phyloP scores from a whole-genome alignment of 192 early-diverging fungal species.

The Linnemannia elongata region DNA sequence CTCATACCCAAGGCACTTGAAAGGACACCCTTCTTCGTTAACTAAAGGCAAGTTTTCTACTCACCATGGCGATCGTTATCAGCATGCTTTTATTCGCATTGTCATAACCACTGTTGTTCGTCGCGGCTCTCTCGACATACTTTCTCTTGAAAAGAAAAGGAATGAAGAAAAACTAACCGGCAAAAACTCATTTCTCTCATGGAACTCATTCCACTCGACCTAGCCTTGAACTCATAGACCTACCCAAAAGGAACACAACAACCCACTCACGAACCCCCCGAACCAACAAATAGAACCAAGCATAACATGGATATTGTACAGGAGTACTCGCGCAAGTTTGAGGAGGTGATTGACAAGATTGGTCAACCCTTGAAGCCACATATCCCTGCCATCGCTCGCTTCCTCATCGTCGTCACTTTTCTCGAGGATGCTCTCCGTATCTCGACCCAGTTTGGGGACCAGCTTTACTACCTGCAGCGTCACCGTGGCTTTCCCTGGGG shows the following conservation, averaged over 20 bases:
- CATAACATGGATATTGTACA: conserved; percentile 61
- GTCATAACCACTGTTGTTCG: background rate
- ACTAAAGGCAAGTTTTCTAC: background rate
- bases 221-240: background rate
- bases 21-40: background rate
- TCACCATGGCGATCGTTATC: background rate
- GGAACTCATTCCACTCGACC: background rate
- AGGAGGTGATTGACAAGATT: conserved; percentile 82
- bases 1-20: background rate
- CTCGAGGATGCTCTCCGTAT: conserved; percentile 94
- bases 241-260: background rate
- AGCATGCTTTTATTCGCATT: background rate
- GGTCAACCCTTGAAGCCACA: conserved; percentile 90
- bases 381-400: conserved; percentile 90
- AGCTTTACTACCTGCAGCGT: conserved; percentile 86
- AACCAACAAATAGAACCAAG: background rate
- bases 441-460: conserved; percentile 90
- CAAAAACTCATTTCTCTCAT: background rate
- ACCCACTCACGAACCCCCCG: background rate
- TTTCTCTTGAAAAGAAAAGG: background rate
- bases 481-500: conserved; percentile 86
- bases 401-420: conserved; percentile 97
- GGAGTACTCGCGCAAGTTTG: conserved; percentile 71
- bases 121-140: background rate
- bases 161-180: background rate